Evolutionary conservation across 73 alveolate genomes (phyloP).

Genomic region (Stentor roeselii): DNA sequence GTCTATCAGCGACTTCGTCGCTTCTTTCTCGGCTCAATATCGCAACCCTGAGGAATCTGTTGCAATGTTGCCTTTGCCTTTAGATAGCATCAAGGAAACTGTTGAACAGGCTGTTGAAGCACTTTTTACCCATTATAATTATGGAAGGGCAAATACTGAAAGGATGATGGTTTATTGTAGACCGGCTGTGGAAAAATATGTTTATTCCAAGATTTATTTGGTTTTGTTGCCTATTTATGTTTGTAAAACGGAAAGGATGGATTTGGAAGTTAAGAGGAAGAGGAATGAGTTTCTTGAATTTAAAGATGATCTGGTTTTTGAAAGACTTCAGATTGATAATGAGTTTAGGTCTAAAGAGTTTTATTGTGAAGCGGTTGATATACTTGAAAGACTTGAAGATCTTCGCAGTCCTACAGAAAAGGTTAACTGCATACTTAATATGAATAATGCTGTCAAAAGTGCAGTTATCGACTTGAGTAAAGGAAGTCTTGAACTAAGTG

Average conservation of each 20-base stretch:
- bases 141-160: constrained; percentile 24
- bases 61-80: background rate
- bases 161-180: constrained; percentile 25
- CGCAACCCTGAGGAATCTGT: constrained; percentile 24
- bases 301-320: background rate
- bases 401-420: constrained; percentile 16
- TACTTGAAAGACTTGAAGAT: background rate
- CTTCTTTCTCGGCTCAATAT: background rate
- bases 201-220: background rate
- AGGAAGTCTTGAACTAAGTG: constrained; percentile 22
- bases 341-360: background rate
- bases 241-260: background rate
- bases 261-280: background rate
- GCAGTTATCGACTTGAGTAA: constrained; percentile 1
- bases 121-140: constrained; percentile 17
- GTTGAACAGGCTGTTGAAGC: constrained; percentile 26
- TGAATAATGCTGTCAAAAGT: constrained; percentile 2
- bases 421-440: constrained; percentile 11
- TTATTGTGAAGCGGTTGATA: constrained; percentile 22
- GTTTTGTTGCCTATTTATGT: background rate
- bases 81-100: constrained; percentile 16
- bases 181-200: constrained; percentile 31
- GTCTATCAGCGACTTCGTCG: constrained; percentile 8
- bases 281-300: background rate
- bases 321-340: background rate